phyloP scores from a whole-genome alignment of 225 moss, liverwort and hornwort genomes.

The Bryum argenteum region DNA sequence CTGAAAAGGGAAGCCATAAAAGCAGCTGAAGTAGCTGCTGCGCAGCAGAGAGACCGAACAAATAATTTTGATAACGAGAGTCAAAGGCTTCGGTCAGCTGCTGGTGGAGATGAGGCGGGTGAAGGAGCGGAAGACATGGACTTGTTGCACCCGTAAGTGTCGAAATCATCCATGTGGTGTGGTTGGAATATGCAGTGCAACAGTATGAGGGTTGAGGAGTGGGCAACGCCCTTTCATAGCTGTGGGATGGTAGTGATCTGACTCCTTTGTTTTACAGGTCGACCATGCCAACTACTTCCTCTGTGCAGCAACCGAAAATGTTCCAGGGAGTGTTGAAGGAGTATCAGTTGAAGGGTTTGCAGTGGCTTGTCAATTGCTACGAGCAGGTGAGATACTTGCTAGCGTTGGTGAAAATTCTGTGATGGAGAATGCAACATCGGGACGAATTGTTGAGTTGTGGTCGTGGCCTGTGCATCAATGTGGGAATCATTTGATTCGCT shows the following conservation, averaged over 20 bases:
- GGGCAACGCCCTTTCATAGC: not conserved
- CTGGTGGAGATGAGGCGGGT: constrained; percentile 39
- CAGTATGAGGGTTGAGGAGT: not conserved
- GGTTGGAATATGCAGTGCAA: not conserved
- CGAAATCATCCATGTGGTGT: not conserved
- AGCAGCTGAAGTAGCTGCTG: constrained; percentile 73
- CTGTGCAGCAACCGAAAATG: constrained; percentile 94
- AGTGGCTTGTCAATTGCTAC: constrained; percentile 99
- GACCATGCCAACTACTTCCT: constrained; percentile 90
- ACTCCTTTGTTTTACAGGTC: constrained; percentile 48
- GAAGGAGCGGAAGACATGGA: constrained; percentile 82
- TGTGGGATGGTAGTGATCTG: not conserved
- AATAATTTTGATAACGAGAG: constrained; percentile 81
- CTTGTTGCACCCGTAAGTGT: constrained; percentile 82
- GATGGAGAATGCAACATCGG: not conserved
- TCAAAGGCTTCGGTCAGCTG: constrained; percentile 73
- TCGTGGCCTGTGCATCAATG: not conserved
- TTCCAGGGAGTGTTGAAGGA: constrained; percentile 88
- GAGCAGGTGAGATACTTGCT: constrained; percentile 68
- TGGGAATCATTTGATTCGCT: not conserved
- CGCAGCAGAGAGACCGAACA: constrained; percentile 73
- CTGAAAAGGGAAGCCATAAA: constrained; percentile 80
- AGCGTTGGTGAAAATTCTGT: not conserved
- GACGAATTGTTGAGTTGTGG: not conserved
- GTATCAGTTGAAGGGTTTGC: constrained; percentile 95